Conservation (phyloP, 2,329 filamentous ascomycete species). For the Fusarium staphyleae region DNA sequence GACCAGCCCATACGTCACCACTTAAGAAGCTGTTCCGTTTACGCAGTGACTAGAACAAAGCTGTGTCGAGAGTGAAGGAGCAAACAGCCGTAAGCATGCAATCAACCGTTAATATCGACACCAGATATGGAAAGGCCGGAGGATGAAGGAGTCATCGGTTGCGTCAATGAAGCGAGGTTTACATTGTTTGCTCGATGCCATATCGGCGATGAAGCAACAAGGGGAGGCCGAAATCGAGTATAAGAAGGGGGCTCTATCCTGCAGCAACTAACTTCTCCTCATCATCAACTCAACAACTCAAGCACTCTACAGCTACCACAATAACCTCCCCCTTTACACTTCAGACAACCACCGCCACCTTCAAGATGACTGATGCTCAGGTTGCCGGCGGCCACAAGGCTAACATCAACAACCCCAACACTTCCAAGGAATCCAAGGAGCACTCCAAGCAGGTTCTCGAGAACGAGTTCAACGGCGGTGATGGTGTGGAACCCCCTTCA, state of each 20-base stretch:
- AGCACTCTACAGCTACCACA: not conserved
- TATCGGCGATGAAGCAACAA: conserved; percentile 6
- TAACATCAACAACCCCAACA: conserved; percentile 63
- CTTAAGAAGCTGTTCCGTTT: not conserved
- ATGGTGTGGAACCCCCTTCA: conserved; percentile 38
- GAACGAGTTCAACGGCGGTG: conserved; percentile 54
- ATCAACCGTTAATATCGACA: not conserved
- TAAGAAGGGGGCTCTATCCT: conserved; percentile 24
- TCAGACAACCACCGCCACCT: conserved; percentile 20
- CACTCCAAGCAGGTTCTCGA: conserved; percentile 61
- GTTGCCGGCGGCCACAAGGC: conserved; percentile 66
- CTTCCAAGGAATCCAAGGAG: conserved; percentile 62
- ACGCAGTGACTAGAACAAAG: not conserved
- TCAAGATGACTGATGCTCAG: conserved; percentile 58
- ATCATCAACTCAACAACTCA: conserved; percentile 3
- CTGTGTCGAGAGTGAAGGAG: not conserved
- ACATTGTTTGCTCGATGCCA: not conserved
- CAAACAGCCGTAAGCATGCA: conserved; percentile 6
- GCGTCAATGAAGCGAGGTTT: conserved; percentile 29
- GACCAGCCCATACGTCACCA: conserved; percentile 20
- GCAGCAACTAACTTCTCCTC: not conserved
- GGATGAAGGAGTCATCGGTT: conserved; percentile 20
- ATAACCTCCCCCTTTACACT: not conserved
- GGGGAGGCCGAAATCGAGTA: not conserved
- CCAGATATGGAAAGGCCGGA: not conserved